Evolutionary conservation across 1,284 basidiomycete genomes (phyloP).

Genomic region (Ganoderma sp.): DNA sequence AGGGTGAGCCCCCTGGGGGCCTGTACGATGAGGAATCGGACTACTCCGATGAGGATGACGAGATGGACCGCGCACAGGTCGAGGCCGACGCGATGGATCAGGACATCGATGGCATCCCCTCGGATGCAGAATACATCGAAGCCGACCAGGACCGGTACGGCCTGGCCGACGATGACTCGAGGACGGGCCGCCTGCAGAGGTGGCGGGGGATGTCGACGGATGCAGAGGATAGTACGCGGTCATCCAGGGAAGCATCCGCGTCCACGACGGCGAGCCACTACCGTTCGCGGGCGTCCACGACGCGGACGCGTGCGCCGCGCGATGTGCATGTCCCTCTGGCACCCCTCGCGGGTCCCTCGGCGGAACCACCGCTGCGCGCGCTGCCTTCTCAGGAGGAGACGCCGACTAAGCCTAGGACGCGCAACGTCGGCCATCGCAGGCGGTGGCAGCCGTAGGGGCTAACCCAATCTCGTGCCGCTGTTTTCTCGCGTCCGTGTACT

Average conservation of each 20-base stretch:
- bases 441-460: slow-evolving; percentile 34
- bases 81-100: slow-evolving; percentile 69
- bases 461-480: not conserved
- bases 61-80: slow-evolving; percentile 53
- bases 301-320: slow-evolving; percentile 21
- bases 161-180: slow-evolving; percentile 39
- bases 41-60: slow-evolving; percentile 58
- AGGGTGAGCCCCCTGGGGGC: slow-evolving; percentile 38
- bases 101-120: slow-evolving; percentile 55
- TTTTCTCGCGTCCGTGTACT: slow-evolving; percentile 15
- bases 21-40: slow-evolving; percentile 53
- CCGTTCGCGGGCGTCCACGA: slow-evolving; percentile 22
- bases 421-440: slow-evolving; percentile 42
- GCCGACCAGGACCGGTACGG: slow-evolving; percentile 47
- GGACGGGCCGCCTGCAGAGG: slow-evolving; percentile 23
- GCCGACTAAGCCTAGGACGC: slow-evolving; percentile 64
- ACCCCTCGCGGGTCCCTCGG: slow-evolving; percentile 31
- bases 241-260: slow-evolving; percentile 21
- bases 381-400: slow-evolving; percentile 59
- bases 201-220: slow-evolving; percentile 31
- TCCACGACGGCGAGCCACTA: slow-evolving; percentile 20
- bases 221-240: slow-evolving; percentile 22
- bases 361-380: slow-evolving; percentile 31
- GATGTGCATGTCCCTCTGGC: slow-evolving; percentile 8
- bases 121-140: slow-evolving; percentile 56